Base-by-base conservation (phyloP, 1,284 basidiomycete genomes). In the Moniliophthora roreri region DNA sequence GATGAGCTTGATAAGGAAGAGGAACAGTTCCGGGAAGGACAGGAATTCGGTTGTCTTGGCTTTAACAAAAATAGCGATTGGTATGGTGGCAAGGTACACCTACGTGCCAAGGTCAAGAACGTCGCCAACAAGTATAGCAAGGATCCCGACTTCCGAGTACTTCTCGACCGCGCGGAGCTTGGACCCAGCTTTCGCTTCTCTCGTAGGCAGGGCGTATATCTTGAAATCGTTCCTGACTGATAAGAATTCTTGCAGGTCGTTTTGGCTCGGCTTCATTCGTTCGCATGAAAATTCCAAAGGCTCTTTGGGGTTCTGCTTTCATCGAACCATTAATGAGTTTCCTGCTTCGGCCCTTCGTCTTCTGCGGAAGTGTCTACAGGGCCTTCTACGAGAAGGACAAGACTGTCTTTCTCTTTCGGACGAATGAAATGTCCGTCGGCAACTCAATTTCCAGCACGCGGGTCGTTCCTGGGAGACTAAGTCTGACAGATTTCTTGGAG, bases 1-100 rank as follows among this genome's bases (percentile, higher is more conserved):
- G 56, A 54, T 49, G 76, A 78, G 57, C 62, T 79, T 15, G 76
- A 79, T 53, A 62, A 59, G 8, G 78, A 80, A 57, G 72, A 76
- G 50, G 61, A 62, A 18, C 61, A 60, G 16, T 58, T 74, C 8
- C 49, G 42, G 0, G 52, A 57, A 7, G 54, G 44, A 13, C 26
- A 72, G 45, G 54, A 62, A 10, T 62, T 66, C 32, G 66, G 63
- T 6, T 69, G 67, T 18, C 61, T 78, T 8, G 75, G 74, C 8
- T 69, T 70, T 53, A 63, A 65, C 42, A 56, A 67, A 16, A 56
- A 63, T n/a, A 56, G 67, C 5, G 63, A 63, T 35, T 77, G 71
- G 71, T 74, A 76, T 55, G 76, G 76, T 0, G 78, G 78, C 2
- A 71, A 73, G 59, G 68, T 78, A 2, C 65, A 72, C 20, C 79